Evolutionary conservation across 306 rosid species (phyloP), one percentile per base, ranked within the genome.

Genomic region (Pterocarpus macrocarpus): DNA sequence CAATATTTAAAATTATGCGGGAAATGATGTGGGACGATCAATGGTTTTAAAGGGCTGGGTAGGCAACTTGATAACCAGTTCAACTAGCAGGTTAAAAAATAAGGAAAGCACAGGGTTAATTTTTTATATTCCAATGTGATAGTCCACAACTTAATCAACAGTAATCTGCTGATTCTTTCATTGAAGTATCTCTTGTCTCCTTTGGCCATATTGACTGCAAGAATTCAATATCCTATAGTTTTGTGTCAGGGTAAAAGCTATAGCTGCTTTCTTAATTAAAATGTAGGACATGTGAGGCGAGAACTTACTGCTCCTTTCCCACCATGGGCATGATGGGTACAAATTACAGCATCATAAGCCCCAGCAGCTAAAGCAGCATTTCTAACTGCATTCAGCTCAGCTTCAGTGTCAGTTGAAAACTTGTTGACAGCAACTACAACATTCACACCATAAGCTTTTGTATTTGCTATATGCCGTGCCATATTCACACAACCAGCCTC

Each of bases 281-380:
- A 83, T 73, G 34, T 47, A 50, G 43, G 61, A 71, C 36, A 32
- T 61, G 9, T 45, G 33, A 63, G 61, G 77, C 10, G 57, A 69
- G 74, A 69, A 89, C 96, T 87, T 82, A 95, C 99, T 56, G 99
- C 99, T 90, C 99, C 99, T 83, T 43, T 91, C 86, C 99, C 99
- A 77, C 99, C 99, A 73, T 93, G 96, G 30, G 99, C 99, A 62
- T 95, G 99, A 83, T 95, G 99, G 76, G 89, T 69, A 84, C 98
- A 95, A 72, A 95, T 86, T 45, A 95, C 90, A 22, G 99, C 98
- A 86, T 93, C 97, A 67, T 77, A 91, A 45, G 99, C 99, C 17
- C 99, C 98, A 76, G 98, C 93, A 78, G 87, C 88, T 78, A 93
- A 73, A 47, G 98, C 94, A 7, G 96, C 93, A 44, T 77, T 85